Base-by-base conservation (phyloP, 768 basidiomycete species). In the Russula sp. region DNA sequence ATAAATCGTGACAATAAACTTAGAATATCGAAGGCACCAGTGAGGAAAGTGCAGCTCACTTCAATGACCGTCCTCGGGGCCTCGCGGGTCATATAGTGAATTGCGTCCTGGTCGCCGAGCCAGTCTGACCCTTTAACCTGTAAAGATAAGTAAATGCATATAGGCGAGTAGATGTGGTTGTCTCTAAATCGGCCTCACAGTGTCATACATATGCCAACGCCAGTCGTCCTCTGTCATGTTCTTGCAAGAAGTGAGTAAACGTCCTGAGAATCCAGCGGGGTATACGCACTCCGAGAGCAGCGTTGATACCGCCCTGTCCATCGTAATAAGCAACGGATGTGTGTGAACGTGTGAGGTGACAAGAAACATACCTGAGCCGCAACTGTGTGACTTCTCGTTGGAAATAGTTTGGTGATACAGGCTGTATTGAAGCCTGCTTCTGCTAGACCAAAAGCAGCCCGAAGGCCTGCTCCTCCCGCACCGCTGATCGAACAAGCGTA, bases 221-320 rank as follows among this genome's bases (percentile, higher is more conserved):
- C 95, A 98, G 75, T 98, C 94, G 73, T 98, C 97, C 78, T 99
- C 97, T 5, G 94, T 97, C 94, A 98, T 95, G 79, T 98, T 97
- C 87, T 93, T 73, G 53, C 40, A 24, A 46, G 13, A 57, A 2
- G 55, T 61, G 59, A 69, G 55, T 26, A 9, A n/a, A 49, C 24
- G 10, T 56, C 18, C 20, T 26, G n/a, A 49, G 20, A n/a, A 52
- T 51, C 18, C 14, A 5, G 36, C 44, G 16, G 7, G 44, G n/a
- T 20, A 22, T 46, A 81, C 87, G 70, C 74, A 94, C 92, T 69
- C 94, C 94, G 59, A 97, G 84, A 59, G 94, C 94, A 71, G 94
- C 97, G 78, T 99, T 99, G 76, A 99, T 94, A 75, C 97, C 97
- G 71, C 97, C 97, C 88, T 94, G 66, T 3, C 32, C 46, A 57